These are phyloP conservation scores for Podila horticola DNA, from an alignment of 192 early-diverging fungal genomes.

Conservation along the genomic window DNA sequence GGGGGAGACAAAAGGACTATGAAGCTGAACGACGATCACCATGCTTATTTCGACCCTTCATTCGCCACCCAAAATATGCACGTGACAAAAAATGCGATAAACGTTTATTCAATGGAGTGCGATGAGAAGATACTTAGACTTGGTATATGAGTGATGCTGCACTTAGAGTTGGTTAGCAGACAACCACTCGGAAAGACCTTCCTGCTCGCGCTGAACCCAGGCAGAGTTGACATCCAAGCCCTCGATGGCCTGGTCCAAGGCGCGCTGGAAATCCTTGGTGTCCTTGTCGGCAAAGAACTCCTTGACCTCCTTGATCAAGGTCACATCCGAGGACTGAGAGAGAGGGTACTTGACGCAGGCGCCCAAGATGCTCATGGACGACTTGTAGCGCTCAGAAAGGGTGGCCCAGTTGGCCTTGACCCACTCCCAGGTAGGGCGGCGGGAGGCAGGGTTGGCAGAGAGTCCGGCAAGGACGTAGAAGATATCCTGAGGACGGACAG, in stretches of 20 bases:
- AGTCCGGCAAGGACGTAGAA: constrained; percentile 61
- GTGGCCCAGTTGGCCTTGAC: constrained; percentile 68
- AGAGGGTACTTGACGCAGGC: constrained; percentile 52
- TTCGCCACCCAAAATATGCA: too few species aligned
- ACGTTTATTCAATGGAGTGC: too few species aligned
- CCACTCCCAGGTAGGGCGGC: constrained; percentile 74
- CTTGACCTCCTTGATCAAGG: constrained; percentile 72
- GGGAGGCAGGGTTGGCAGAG: constrained; percentile 62
- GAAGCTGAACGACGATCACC: too few species aligned
- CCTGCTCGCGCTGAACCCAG: constrained; percentile 63
- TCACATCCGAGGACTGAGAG: constrained; percentile 55
- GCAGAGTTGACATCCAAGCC: constrained; percentile 68
- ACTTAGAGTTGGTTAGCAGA: constrained; percentile 41
- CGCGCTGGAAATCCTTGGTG: constrained; percentile 70
- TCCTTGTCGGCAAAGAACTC: constrained; percentile 73
- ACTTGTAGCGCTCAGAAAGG: constrained; percentile 46
- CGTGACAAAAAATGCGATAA: too few species aligned
- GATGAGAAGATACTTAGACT: too few species aligned
- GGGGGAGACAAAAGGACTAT: too few species aligned
- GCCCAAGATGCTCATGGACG: constrained; percentile 44
- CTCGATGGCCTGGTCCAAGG: constrained; percentile 81
- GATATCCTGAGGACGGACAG: constrained; percentile 81
- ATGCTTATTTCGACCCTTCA: too few species aligned
- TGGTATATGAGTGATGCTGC: neutral
- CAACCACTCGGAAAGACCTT: constrained; percentile 67